These are phyloP conservation scores for Erodium moschatum DNA, from an alignment of 441 rosid species.

Conservation along the genomic window DNA sequence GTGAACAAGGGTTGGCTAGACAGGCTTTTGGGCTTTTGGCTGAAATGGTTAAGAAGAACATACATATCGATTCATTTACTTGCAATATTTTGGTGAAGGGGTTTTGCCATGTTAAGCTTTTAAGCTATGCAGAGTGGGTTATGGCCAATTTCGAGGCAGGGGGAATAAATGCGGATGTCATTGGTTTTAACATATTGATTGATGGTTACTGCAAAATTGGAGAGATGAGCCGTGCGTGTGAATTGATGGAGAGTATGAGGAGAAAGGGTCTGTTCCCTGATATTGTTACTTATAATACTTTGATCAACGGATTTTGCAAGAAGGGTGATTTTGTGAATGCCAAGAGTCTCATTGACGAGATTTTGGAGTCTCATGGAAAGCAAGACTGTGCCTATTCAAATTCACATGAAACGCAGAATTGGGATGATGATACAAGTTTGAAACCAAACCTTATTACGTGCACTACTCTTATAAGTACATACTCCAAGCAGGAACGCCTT, in stretches of 20 bases:
- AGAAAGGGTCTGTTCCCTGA: slow-evolving; percentile 42
- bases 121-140: slow-evolving; percentile 46
- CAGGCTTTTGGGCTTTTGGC: slow-evolving; percentile 60
- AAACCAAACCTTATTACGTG: slow-evolving; percentile 54
- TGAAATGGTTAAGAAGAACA: slow-evolving; percentile 61
- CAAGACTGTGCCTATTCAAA: slow-evolving; percentile 9
- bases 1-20: slow-evolving; percentile 46
- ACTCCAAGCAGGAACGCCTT: slow-evolving; percentile 44
- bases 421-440: slow-evolving; percentile 18
- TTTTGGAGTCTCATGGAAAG: slow-evolving; percentile 26
- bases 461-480: slow-evolving; percentile 59
- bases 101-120: slow-evolving; percentile 49
- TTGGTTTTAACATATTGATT: slow-evolving; percentile 50
- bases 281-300: slow-evolving; percentile 50
- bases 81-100: slow-evolving; percentile 72
- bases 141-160: slow-evolving; percentile 39
- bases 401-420: slow-evolving; percentile 12
- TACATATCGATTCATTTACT: slow-evolving; percentile 49
- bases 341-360: slow-evolving; percentile 43
- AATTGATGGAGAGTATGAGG: slow-evolving; percentile 42
- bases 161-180: slow-evolving; percentile 40
- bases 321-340: slow-evolving; percentile 55
- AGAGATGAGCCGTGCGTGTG: slow-evolving; percentile 35
- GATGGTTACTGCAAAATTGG: slow-evolving; percentile 46
- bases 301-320: slow-evolving; percentile 51